Evolutionary conservation across 306 rosid species (phyloP), one percentile per base, ranked within the genome.

Genomic region (Prunus armeniaca): DNA sequence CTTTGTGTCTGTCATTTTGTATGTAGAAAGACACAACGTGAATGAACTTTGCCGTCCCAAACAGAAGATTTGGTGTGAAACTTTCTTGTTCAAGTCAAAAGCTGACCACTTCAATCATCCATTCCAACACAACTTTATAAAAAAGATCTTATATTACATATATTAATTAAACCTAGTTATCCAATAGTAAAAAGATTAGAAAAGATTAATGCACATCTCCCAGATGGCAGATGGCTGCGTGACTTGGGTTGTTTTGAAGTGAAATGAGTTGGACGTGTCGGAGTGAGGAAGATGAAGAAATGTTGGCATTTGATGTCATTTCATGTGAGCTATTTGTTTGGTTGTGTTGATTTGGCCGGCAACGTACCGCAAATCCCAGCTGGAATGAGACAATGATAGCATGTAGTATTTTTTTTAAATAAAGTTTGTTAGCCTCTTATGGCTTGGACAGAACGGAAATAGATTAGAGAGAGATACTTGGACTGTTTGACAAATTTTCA

Each of bases 271-370:
- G 54, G 66, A 45, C 6, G 55, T 22, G 56, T 6, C 34, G 1
- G 47, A 63, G 41, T 17, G 70, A 24, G 41, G 6, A 10, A n/a
- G 22, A 2, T 2, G 22, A 65, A 18, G 47, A 65, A 65, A 38
- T 12, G 1, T 17, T 17, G 69, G 47, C 61, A 55, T 55, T 27
- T 38, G 2, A 38, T 38, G 2, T 38, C 9, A 20, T 56, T 15
- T 30, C 34, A 45, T 22, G 55, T 22, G 22, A 13, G 72, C 56
- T 46, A 22, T 57, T 56, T 72, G 76, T 72, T 3, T 22, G 55
- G 67, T 57, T 57, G 76, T 72, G 55, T 7, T 72, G 6, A 22
- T 72, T 72, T 72, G 24, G 76, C 67, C 76, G 67, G 76, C 76
- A 9, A 72, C 1, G 10, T 4, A 38, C 24, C 3, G 14, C 67